These are phyloP conservation scores for Fusarium sp. DNA, from an alignment of 2,329 filamentous ascomycete genomes.

Conservation along the genomic window DNA sequence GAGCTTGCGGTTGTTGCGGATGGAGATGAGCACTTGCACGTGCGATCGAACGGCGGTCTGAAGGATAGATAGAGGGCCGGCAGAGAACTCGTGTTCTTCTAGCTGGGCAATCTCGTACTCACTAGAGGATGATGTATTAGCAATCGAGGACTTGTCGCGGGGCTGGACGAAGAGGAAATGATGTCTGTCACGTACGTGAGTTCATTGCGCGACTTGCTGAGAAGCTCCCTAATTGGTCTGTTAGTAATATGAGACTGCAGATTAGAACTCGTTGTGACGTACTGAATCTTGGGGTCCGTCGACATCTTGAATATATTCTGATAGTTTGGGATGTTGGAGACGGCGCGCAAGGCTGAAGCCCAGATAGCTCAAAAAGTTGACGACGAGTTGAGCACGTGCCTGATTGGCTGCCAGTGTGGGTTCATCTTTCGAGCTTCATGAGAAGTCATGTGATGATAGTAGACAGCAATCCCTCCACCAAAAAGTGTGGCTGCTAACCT, in stretches of 20 bases:
- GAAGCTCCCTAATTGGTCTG: slow-evolving; percentile 73
- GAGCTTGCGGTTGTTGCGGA: slow-evolving; percentile 98
- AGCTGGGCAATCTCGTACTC: slow-evolving; percentile 90
- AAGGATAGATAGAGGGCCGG: slow-evolving; percentile 80
- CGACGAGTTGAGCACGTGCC: slow-evolving; percentile 8
- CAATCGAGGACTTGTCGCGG: slow-evolving; percentile 32
- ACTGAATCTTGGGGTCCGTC: slow-evolving; percentile 76
- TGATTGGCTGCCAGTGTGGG: slow-evolving; percentile 43
- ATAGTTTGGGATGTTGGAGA: slow-evolving; percentile 31
- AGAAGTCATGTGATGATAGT: slow-evolving; percentile 36
- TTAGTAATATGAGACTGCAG: slow-evolving; percentile 40
- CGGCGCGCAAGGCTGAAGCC: slow-evolving; percentile 49
- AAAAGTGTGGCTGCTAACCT: slow-evolving; percentile 33
- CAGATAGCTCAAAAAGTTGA: slow-evolving; percentile 47
- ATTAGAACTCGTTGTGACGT: slow-evolving; percentile 44
- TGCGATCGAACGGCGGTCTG: slow-evolving; percentile 96
- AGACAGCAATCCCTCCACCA: slow-evolving; percentile 1
- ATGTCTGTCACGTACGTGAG: slow-evolving; percentile 75
- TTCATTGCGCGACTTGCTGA: slow-evolving; percentile 87
- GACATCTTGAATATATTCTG: slow-evolving; percentile 59
- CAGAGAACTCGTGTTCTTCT: slow-evolving; percentile 65
- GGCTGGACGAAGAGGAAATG: slow-evolving; percentile 15
- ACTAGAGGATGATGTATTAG: slow-evolving; percentile 55
- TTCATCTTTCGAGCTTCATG: not conserved
- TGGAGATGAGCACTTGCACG: slow-evolving; percentile 95